phyloP scores from a whole-genome alignment of 768 basidiomycete species.

The Pilatotrama ljubarskyi region DNA sequence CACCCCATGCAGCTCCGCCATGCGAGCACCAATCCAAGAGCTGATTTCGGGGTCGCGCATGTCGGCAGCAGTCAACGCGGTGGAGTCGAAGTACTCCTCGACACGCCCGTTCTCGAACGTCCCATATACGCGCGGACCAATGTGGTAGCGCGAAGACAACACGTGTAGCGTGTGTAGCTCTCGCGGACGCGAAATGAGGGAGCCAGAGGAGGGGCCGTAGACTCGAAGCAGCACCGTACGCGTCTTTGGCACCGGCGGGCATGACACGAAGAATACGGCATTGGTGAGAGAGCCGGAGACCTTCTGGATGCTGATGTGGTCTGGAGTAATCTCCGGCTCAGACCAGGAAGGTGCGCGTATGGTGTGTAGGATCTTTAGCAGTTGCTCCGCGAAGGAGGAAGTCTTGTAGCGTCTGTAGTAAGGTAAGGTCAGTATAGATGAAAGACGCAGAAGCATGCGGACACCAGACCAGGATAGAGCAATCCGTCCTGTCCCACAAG shows the following conservation, averaged over 20 bases:
- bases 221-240: constrained; percentile 85
- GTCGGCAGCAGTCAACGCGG: constrained; percentile 74
- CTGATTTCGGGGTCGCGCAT: constrained; percentile 76
- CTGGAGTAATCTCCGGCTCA: constrained; percentile 43
- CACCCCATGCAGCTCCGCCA: constrained; percentile 95
- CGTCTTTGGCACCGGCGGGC: constrained; percentile 46
- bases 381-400: constrained; percentile 48
- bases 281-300: constrained; percentile 94
- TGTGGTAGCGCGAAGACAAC: constrained; percentile 82
- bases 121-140: constrained; percentile 91
- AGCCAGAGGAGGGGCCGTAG: constrained; percentile 85
- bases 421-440: constrained; percentile 22
- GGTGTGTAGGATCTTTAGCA: constrained; percentile 56
- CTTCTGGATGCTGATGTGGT: constrained; percentile 64
- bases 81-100: constrained; percentile 93
- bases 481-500: constrained; percentile 25
- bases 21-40: constrained; percentile 87
- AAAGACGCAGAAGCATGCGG: constrained; percentile 38
- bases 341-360: constrained; percentile 65
- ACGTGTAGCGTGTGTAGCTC: constrained; percentile 89
- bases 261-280: constrained; percentile 95
- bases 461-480: constrained; percentile 36
- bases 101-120: constrained; percentile 95
- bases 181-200: constrained; percentile 82
- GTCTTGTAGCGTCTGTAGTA: constrained; percentile 63